A percentile compares a stretch with the other conserved stretches of the same genome.
Evolutionary conservation across 2,329 filamentous ascomycete genomes (phyloP).

Genomic region (Cladosporium sp.): DNA sequence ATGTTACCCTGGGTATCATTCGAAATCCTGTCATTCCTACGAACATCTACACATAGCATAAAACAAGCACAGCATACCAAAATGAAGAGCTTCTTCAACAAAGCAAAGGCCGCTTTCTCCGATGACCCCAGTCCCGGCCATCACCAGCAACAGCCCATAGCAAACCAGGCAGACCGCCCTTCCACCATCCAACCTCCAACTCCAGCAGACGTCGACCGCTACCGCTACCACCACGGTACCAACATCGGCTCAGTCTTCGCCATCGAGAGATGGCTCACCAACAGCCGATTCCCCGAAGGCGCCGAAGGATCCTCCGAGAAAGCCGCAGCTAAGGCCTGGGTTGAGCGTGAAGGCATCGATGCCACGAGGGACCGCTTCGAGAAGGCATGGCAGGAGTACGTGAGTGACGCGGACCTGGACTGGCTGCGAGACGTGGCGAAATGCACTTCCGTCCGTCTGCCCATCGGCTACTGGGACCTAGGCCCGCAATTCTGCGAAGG

Average conservation of each 20-base stretch:
- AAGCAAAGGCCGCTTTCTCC: slow-evolving; percentile 31
- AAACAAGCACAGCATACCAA: neutral
- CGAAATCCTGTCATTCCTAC: neutral
- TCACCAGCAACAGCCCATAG: slow-evolving; percentile 20
- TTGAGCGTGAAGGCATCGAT: slow-evolving; percentile 45
- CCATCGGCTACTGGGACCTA: slow-evolving; percentile 56
- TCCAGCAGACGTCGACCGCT: slow-evolving; percentile 43
- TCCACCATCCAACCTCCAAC: slow-evolving; percentile 35
- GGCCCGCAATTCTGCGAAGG: slow-evolving; percentile 46
- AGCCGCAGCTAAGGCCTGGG: slow-evolving; percentile 46
- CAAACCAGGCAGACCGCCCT: slow-evolving; percentile 21
- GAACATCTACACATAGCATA: too few species aligned
- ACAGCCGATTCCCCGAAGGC: slow-evolving; percentile 44
- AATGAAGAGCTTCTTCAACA: slow-evolving; percentile 37
- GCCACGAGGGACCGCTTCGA: slow-evolving; percentile 49
- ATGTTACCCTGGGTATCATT: neutral
- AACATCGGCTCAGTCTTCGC: slow-evolving; percentile 58
- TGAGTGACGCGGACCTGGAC: slow-evolving; percentile 48
- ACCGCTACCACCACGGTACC: slow-evolving; percentile 56
- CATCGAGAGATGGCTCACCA: slow-evolving; percentile 55
- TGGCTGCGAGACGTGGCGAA: slow-evolving; percentile 50
- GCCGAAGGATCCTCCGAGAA: slow-evolving; percentile 47
- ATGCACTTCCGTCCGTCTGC: slow-evolving; percentile 55
- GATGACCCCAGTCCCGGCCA: slow-evolving; percentile 18
- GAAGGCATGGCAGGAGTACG: slow-evolving; percentile 48